Base-by-base conservation (phyloP, 139 green algal genomes). In the Pedinophyceae sp. region DNA sequence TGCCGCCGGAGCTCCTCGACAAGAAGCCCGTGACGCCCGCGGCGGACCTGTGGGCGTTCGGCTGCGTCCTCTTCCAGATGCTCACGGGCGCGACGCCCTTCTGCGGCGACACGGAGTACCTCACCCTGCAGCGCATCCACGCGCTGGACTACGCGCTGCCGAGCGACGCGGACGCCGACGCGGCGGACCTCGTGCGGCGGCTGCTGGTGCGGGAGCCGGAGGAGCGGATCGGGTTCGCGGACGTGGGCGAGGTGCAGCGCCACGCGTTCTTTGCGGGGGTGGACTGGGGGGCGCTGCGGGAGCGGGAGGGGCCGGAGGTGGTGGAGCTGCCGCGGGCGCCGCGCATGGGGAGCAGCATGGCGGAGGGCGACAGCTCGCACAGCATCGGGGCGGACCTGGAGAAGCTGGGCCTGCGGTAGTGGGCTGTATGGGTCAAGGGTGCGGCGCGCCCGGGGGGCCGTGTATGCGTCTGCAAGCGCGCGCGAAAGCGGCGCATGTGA, bases 41-140 rank as follows among this genome's bases (percentile, higher is more conserved):
- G 7, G 29, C 39, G 23, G 65, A 73, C 22, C 18, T 70, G 13
- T 73, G 65, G 65, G 55, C 56, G 23, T 39, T 73, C n/a, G 65
- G 65, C 13, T 74, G 64, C 57, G 19, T 74, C 19, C 6, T 73
- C 28, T 73, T 58, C 51, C 64, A 72, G 39, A 57, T 73, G 49
- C 39, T 73, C 13, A 30, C 2, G 40, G 65, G 65, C 22, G 6
- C 24, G 51, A 43, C 55, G 2, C 64, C 65, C 20, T 73, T 73
- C 58, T 30, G 52, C 38, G 65, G 25, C 2, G 54, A 26, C 20
- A 68, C 30, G 27, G 64, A 73, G 46, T 73, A 73, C 57, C 55
- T 73, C 3, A 72, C 61, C 51, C 69, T 74, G 2, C 55, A 72
- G 53, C 69, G 57, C 24, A 27, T 73, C 25, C 34, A 61, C 4